Conservation (phyloP, 1,284 basidiomycete species). For the Ustilago sp. region DNA sequence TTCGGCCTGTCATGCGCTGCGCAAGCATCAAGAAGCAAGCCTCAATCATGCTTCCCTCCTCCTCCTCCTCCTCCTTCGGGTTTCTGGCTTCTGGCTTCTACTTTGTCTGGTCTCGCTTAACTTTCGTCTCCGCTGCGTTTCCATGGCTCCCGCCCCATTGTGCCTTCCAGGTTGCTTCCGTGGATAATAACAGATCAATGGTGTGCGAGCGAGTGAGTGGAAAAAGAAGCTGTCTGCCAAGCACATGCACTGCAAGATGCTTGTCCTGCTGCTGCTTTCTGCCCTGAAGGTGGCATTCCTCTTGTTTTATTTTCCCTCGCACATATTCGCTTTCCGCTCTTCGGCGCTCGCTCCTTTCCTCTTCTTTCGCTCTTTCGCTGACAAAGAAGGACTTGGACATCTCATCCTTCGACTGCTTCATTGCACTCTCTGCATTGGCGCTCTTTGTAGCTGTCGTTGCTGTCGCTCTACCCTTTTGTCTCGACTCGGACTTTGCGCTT, state of each 20-base stretch:
- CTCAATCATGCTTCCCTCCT: background rate
- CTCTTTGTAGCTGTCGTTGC: background rate
- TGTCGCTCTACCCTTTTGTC: constrained; percentile 4
- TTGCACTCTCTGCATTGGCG: background rate
- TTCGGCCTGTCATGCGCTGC: constrained; percentile 7
- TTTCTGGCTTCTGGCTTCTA: background rate
- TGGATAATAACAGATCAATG: background rate
- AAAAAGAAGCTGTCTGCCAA: constrained; percentile 19
- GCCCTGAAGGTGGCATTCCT: constrained; percentile 1
- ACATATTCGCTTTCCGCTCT: constrained; percentile 1
- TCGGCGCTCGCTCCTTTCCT: background rate
- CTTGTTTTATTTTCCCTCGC: background rate
- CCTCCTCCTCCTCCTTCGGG: too few species aligned
- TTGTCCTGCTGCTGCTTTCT: background rate
- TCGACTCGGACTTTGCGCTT: constrained; percentile 12
- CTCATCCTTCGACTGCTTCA: background rate
- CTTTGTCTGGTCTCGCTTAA: background rate
- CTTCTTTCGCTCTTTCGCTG: constrained; percentile 1
- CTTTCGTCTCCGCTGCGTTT: background rate
- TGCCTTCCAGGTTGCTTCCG: background rate
- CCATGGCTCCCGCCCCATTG: background rate
- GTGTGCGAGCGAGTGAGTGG: background rate
- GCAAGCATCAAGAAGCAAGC: constrained; percentile 3
- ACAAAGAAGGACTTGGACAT: background rate
- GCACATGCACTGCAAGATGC: constrained; percentile 15